A percentile compares a stretch with the other conserved stretches of the same genome.
Conservation (phyloP, 2,329 filamentous ascomycete genomes). For the Lachnellula cervina region DNA sequence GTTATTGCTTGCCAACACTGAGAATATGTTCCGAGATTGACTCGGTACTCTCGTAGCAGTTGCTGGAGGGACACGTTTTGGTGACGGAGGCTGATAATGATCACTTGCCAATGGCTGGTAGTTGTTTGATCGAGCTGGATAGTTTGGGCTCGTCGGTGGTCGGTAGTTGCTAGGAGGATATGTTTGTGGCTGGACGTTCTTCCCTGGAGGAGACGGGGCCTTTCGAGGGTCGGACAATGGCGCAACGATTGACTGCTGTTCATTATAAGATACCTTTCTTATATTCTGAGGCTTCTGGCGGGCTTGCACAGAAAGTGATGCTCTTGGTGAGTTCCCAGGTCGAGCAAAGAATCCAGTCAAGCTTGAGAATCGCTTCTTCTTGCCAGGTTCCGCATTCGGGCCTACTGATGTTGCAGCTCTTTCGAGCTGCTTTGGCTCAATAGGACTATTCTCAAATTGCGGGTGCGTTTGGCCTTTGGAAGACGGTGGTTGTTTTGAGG, state of each 20-base stretch:
- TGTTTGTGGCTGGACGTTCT: background rate
- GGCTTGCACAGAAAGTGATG: background rate
- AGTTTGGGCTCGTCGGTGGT: background rate
- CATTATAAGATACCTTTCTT: slow-evolving; percentile 10
- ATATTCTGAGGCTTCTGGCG: slow-evolving; percentile 6
- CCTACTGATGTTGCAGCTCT: slow-evolving; percentile 18
- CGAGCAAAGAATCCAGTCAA: slow-evolving; percentile 25
- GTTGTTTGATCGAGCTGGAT: background rate
- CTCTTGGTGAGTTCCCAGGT: slow-evolving; percentile 8
- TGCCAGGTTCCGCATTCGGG: slow-evolving; percentile 16
- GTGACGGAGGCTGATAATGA: background rate
- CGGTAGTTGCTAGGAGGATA: background rate
- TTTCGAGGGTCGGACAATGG: background rate
- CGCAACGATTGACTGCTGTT: slow-evolving; percentile 15
- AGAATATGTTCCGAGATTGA: slow-evolving; percentile 11
- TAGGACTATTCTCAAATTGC: slow-evolving; percentile 31
- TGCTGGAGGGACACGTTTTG: background rate
- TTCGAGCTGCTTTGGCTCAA: slow-evolving; percentile 21
- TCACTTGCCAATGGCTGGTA: background rate
- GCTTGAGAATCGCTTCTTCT: slow-evolving; percentile 45
- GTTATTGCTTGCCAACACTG: slow-evolving; percentile 4
- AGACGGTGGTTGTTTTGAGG: slow-evolving; percentile 14
- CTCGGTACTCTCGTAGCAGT: slow-evolving; percentile 1
- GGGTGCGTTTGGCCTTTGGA: slow-evolving; percentile 36
- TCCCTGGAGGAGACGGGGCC: background rate